Evolutionary conservation across 1,284 basidiomycete genomes (phyloP), one percentile per base, ranked within the genome.

Genomic region (Peniophora sp.): DNA sequence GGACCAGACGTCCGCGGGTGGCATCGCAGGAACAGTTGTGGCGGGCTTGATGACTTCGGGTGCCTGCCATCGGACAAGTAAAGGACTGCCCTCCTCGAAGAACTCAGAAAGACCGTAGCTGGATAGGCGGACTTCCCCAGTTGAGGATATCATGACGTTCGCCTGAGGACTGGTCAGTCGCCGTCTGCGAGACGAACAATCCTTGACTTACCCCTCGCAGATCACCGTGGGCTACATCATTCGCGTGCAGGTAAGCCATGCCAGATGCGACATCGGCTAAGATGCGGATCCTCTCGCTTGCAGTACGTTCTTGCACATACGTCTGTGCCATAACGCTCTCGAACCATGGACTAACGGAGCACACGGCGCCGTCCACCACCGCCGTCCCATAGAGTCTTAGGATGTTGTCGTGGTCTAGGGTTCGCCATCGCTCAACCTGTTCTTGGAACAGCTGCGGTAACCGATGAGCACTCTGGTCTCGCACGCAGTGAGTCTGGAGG

Each of bases 311-410:
- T 35, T 63, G 56, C 24, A 74, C 57, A 57, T 70, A 74, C 1
- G 52, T 51, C 17, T 67, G 55, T 2, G 64, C 63, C 20, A 66
- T 68, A 3, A 70, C 69, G 50, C 71, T 65, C 36, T 69, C 65
- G 70, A 74, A 73, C 69, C 72, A 74, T 10, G 72, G 70, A 37
- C 69, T 70, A 47, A 74, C 73, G 8, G 64, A 64, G 53, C 67
- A 73, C 9, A 72, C 49, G 23, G 66, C 57, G 24, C 63, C 60
- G 20, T 59, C 65, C 17, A 68, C 59, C 48, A 67, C 61, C 6
- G 68, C 61, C 18, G 71, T 63, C 27, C 73, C 73, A 48, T 72
- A 73, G 9, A 74, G 52, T 12, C 66, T 63, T 10, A 69, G 60
- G 14, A 74, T 63, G 53, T 75, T 71, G 11, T 60, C 60, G 54